phyloP scores from a whole-genome alignment of 306 rosid species.

The Sicyos edulis region DNA sequence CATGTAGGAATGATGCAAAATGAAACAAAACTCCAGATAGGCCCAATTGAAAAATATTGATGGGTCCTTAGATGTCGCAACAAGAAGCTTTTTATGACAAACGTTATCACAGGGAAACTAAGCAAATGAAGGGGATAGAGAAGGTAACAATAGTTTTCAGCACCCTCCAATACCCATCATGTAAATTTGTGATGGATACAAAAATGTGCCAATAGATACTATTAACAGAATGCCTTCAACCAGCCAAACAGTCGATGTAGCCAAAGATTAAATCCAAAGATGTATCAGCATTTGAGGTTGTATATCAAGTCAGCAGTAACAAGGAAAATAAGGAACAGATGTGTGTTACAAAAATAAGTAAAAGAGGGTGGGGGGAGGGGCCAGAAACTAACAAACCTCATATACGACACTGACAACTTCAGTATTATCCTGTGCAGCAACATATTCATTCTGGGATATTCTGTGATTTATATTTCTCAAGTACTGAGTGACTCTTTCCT shows the following conservation, averaged over 20 bases:
- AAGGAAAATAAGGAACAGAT: not conserved
- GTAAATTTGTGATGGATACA: not conserved
- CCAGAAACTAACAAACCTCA: conserved; percentile 40
- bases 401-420: conserved; percentile 78
- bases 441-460: conserved; percentile 45
- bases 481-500: conserved; percentile 67
- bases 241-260: not conserved
- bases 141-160: not conserved
- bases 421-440: conserved; percentile 53
- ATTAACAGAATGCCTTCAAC: conserved; percentile 1
- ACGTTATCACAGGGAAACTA: not conserved
- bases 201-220: not conserved
- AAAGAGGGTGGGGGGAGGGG: not conserved
- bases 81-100: conserved; percentile 3
- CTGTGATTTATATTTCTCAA: conserved; percentile 55
- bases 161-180: not conserved
- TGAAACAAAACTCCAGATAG: not conserved
- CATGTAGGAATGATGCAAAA: not conserved
- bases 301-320: conserved; percentile 11
- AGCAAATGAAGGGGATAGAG: not conserved
- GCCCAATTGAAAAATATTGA: not conserved
- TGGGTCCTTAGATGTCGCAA: not conserved
- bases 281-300: conserved; percentile 2
- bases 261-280: not conserved
- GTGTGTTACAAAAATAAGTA: conserved; percentile 15